phyloP scores from a whole-genome alignment of 2,329 filamentous ascomycete species.

The Xylaria sp. region DNA sequence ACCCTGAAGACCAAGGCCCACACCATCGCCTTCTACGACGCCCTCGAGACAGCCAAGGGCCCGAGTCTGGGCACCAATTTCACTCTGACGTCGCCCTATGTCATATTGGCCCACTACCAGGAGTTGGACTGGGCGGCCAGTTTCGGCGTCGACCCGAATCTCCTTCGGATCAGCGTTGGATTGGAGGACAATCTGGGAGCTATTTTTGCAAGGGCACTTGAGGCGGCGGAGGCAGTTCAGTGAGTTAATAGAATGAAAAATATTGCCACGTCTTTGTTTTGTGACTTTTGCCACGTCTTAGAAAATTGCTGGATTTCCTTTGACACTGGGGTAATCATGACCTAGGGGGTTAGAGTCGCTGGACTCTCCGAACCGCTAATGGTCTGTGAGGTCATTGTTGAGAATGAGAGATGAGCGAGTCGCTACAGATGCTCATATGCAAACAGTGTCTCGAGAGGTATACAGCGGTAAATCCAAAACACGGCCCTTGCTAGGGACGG shows the following conservation, averaged over 20 bases:
- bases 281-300: not conserved
- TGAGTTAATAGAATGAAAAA: slow-evolving; percentile 2
- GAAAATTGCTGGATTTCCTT: no score
- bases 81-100: slow-evolving; percentile 90
- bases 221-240: slow-evolving; percentile 58
- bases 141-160: slow-evolving; percentile 81
- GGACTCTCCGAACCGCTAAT: not conserved
- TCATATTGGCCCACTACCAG: slow-evolving; percentile 87
- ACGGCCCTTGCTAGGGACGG: not conserved
- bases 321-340: not conserved
- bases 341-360: not conserved
- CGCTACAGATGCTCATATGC: not conserved
- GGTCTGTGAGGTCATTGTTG: not conserved
- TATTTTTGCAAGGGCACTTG: slow-evolving; percentile 75
- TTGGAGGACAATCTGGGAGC: slow-evolving; percentile 77
- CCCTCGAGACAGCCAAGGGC: slow-evolving; percentile 87
- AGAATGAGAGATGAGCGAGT: not conserved
- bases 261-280: not conserved
- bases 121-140: slow-evolving; percentile 91
- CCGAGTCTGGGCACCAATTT: slow-evolving; percentile 98
- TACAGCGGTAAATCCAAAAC: not conserved
- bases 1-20: slow-evolving; percentile 77
- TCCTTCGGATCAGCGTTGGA: slow-evolving; percentile 89
- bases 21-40: slow-evolving; percentile 85
- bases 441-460: not conserved